Evolutionary conservation across 176 grass and related monocot species (phyloP).

Genomic region (Ensete ventricosum): DNA sequence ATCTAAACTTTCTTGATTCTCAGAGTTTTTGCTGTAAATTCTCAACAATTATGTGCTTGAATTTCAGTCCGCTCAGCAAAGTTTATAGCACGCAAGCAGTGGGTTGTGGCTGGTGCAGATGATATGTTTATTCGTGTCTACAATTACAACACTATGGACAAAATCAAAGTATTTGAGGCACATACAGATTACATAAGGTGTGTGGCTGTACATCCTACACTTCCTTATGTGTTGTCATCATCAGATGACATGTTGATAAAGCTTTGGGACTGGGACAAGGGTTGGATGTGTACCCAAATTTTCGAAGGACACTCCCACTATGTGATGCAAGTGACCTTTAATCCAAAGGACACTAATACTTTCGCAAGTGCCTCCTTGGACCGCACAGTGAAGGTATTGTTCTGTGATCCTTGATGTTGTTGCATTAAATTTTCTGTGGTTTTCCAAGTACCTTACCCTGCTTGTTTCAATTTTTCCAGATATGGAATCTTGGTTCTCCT

Average conservation of each 20-base stretch:
- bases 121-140: conserved; percentile 77
- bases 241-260: conserved; percentile 99
- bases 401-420: conserved; percentile 11
- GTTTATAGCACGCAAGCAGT: conserved; percentile 85
- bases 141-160: conserved; percentile 26
- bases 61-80: conserved; percentile 89
- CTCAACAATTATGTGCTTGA: conserved; percentile 12
- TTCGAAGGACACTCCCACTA: conserved; percentile 99
- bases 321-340: conserved; percentile 99
- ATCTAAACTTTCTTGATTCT: not conserved
- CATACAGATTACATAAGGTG: conserved; percentile 48
- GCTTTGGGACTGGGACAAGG: conserved; percentile 98
- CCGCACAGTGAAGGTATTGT: conserved; percentile 78
- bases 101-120: conserved; percentile 97
- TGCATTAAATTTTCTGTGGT: conserved; percentile 2
- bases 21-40: conserved; percentile 2
- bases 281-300: conserved; percentile 97
- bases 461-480: conserved; percentile 42
- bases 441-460: conserved; percentile 14
- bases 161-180: conserved; percentile 18
- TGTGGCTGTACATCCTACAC: conserved; percentile 94
- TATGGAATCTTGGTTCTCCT: conserved; percentile 98
- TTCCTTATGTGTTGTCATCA: conserved; percentile 90
- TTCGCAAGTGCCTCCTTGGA: conserved; percentile 98
- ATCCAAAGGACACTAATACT: conserved; percentile 96